These are phyloP conservation scores for Tephrocybe rancida DNA, from an alignment of 768 basidiomycete species.

Conservation along the genomic window DNA sequence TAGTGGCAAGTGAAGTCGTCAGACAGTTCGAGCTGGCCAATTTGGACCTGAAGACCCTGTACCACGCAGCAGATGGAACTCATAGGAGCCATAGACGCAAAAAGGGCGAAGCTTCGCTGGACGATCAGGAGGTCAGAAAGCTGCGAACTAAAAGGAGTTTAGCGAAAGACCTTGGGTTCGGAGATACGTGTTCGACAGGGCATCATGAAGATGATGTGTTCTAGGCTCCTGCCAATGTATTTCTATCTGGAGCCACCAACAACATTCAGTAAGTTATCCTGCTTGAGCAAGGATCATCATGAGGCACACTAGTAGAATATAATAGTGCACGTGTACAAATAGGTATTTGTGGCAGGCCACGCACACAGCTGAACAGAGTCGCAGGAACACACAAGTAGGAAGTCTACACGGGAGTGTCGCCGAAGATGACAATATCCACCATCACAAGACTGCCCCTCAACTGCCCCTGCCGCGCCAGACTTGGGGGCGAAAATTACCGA, in stretches of 20 bases:
- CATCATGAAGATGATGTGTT: constrained; percentile 20
- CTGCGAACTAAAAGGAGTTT: constrained; percentile 3
- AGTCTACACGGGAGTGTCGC: neutral
- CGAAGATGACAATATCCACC: no score
- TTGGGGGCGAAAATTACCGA: constrained; percentile 2
- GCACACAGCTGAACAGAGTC: no score
- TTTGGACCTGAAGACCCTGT: constrained; percentile 23
- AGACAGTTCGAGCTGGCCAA: constrained; percentile 30
- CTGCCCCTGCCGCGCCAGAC: constrained; percentile 4
- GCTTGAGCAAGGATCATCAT: no score
- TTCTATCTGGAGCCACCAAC: neutral
- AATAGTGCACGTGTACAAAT: no score
- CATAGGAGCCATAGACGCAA: neutral
- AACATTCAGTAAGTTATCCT: neutral
- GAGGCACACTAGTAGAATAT: no score
- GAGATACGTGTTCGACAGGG: neutral
- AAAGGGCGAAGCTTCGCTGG: neutral
- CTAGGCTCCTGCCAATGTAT: constrained; percentile 3
- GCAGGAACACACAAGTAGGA: constrained; percentile 8
- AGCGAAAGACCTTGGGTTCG: constrained; percentile 6
- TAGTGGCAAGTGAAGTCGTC: constrained; percentile 34
- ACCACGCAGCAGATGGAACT: neutral
- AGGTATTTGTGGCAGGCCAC: no score
- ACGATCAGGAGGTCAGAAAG: neutral
- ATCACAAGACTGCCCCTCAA: neutral